Evolutionary conservation across 495 filamentous ascomycete genomes (phyloP), one percentile per base, ranked within the genome.

Genomic region (Cryomyces antarcticus): DNA sequence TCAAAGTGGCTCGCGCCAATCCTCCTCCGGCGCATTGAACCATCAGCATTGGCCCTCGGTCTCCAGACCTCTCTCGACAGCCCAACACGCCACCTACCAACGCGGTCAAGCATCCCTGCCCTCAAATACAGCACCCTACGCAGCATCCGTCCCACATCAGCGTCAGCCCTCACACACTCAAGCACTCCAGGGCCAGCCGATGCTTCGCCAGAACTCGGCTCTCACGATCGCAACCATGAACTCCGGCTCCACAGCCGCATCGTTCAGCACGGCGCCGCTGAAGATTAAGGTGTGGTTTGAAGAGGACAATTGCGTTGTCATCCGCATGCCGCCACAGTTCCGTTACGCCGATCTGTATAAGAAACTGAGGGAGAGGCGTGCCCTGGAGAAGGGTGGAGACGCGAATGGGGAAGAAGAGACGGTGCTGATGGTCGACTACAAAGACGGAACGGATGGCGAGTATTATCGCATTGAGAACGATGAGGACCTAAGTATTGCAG

Each of bases 231-330:
- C 7, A 39, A 39, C 37, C 6, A 17, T 49, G 45, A 37, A 49
- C 39, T 54, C 52, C 24, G 59, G 61, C 34, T 52, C 59, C 9
- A 70, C 68, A 28, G 60, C 62, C 45, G 61, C 52, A 62, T 77
- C 73, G 4, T 52, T 66, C 33, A 68, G 68, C 5, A 67, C 43
- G 35, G 51, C 42, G 49, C 46, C 29, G 65, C 66, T 93, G 62
- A 96, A 94, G 59, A 81, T 97, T 56, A 97, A 97, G 62, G 77
- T 95, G 33, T 61, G 57, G 52, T 87, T 80, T 61, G 92, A 83
- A 64, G 73, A 81, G 49, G 81, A 89, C 51, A 87, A 95, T 49
- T 69, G 86, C 46, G 86, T 94, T 50, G 79, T 87, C 36, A 86
- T 97, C 52, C 77, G 86, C 37, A 78, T 96, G 34, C 82, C 88